A percentile compares a stretch with the other conserved stretches of the same genome.
Conservation (phyloP, 2,329 filamentous ascomycete genomes). For the Colletotrichum phormii region DNA sequence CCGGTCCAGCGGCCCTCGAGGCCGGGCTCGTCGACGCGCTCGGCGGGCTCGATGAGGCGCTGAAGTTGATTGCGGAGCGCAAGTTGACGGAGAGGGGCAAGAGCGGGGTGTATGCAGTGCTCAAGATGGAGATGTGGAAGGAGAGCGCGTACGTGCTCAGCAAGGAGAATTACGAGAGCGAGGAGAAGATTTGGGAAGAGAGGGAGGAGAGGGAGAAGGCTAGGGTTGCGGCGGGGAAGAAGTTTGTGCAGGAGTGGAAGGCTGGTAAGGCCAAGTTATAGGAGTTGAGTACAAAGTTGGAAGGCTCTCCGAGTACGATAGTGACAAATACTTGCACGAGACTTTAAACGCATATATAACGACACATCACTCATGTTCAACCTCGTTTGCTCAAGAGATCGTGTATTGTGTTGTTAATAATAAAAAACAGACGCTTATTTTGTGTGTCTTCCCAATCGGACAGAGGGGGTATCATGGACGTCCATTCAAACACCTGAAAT, state of each 20-base stretch:
- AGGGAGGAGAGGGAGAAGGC: conserved; percentile 55
- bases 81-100: conserved; percentile 71
- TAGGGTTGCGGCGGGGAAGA: conserved; percentile 59
- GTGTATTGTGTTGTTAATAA: conserved; percentile 28
- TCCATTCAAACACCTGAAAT: conserved; percentile 37
- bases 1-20: conserved; percentile 71
- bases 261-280: conserved; percentile 52
- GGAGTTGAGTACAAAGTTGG: too few species aligned
- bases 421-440: conserved; percentile 32
- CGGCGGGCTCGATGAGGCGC: conserved; percentile 72
- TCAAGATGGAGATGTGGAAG: conserved; percentile 83
- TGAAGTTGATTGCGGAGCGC: conserved; percentile 69
- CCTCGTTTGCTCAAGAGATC: not conserved
- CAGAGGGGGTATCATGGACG: conserved; percentile 39
- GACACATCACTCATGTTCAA: not conserved
- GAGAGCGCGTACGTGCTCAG: conserved; percentile 71
- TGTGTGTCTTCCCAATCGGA: conserved; percentile 36
- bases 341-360: not conserved
- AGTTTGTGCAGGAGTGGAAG: conserved; percentile 59
- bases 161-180: conserved; percentile 58
- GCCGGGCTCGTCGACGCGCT: conserved; percentile 76
- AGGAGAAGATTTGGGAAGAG: conserved; percentile 61
- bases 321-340: not conserved
- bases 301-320: not conserved
- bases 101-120: conserved; percentile 74